These are phyloP conservation scores for Aspergillus neoniger DNA, from an alignment of 2,329 filamentous ascomycete species.

Conservation along the genomic window DNA sequence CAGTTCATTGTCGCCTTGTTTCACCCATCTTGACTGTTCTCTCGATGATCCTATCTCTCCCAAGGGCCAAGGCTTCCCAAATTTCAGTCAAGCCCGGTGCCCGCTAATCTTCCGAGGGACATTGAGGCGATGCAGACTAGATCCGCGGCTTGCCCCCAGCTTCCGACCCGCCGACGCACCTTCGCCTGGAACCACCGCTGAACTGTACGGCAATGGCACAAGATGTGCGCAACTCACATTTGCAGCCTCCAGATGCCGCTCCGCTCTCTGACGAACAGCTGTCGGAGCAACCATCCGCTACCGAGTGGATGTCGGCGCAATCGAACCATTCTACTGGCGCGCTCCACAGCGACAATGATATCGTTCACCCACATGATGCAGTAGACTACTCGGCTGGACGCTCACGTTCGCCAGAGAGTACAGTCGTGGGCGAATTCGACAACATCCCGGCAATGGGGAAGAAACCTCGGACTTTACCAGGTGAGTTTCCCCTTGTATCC, in stretches of 20 bases:
- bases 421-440: slow-evolving; percentile 17
- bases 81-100: slow-evolving; percentile 1
- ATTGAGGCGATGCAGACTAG: slow-evolving; percentile 31
- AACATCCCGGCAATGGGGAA: slow-evolving; percentile 14
- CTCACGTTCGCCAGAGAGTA: slow-evolving; percentile 22
- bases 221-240: slow-evolving; percentile 30
- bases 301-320: slow-evolving; percentile 18
- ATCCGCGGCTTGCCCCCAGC: slow-evolving; percentile 22
- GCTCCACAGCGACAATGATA: slow-evolving; percentile 24
- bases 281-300: slow-evolving; percentile 23
- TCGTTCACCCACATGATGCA: slow-evolving; percentile 20
- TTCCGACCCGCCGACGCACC: slow-evolving; percentile 26
- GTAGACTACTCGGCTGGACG: slow-evolving; percentile 23
- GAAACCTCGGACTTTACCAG: slow-evolving; percentile 39
- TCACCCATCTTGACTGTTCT: not conserved
- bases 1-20: not conserved
- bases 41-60: not conserved
- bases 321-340: slow-evolving; percentile 14
- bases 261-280: slow-evolving; percentile 25
- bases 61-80: slow-evolving; percentile 1
- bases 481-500: slow-evolving; percentile 26
- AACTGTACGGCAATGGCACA: slow-evolving; percentile 34
- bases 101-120: slow-evolving; percentile 16
- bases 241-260: slow-evolving; percentile 22
- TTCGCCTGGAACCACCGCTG: slow-evolving; percentile 22